Evolutionary conservation across 345 rosid species (phyloP).

Genomic region (Bruguiera gymnorhiza): DNA sequence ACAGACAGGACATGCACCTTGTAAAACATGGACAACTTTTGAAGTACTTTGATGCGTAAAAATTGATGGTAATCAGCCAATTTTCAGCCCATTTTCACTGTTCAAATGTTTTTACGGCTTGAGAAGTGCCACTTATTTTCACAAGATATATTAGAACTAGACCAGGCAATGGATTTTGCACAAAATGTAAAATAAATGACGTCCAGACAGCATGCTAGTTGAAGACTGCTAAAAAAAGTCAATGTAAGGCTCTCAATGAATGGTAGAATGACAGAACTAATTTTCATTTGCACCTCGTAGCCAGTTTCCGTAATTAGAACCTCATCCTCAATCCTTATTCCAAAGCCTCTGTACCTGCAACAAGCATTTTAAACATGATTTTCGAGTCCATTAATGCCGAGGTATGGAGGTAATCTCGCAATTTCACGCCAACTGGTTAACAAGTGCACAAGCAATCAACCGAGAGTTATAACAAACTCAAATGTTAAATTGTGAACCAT

Average conservation of each 20-base stretch:
- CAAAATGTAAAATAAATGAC: too few relatives aligned
- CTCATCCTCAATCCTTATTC: conserved; percentile 95
- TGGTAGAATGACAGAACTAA: background rate
- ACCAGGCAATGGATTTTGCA: background rate
- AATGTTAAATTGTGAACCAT: background rate
- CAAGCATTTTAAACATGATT: background rate
- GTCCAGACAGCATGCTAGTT: background rate
- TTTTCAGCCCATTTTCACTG: background rate
- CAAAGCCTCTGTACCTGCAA: conserved; percentile 74
- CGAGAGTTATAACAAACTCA: background rate
- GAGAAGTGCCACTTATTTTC: background rate
- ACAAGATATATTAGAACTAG: background rate
- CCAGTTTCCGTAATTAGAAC: conserved; percentile 92
- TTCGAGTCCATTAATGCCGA: background rate
- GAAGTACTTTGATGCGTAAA: background rate
- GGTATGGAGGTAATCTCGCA: background rate
- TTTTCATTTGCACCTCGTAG: conserved; percentile 50
- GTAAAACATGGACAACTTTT: too few relatives aligned
- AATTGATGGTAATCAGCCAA: background rate
- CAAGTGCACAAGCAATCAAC: background rate
- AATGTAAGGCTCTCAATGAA: background rate
- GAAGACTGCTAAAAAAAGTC: background rate
- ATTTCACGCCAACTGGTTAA: background rate
- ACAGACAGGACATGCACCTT: too few relatives aligned
- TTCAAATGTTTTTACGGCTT: background rate